Base-by-base conservation (phyloP, 176 grass and related monocot species). In the Leersia perrieri region DNA sequence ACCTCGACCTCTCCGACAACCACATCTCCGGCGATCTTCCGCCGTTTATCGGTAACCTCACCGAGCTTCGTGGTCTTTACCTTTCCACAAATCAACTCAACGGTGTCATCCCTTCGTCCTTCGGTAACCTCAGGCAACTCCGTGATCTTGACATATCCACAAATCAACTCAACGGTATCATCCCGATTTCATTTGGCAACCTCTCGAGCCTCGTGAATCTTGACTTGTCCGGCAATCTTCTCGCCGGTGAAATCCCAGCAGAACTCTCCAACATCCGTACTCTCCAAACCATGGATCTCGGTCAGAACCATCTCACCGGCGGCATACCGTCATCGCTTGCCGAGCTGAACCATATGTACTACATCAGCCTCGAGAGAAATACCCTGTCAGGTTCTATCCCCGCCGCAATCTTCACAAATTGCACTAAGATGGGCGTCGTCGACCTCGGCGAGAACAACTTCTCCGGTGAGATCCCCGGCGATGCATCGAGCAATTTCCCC, bases 1-100 rank as follows among this genome's bases (percentile, higher is more conserved):
- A 8, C 71, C 71, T 97, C 10, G 70, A 92, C 65, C 20, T 97
- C 39, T 92, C 82, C 9, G 11, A 66, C 22, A 95, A 95, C 81
- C 20, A 32, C 4, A 13, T 96, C 74, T 35, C 58, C 13, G 79
- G 90, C 11, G 12, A 1, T 16, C 62, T 92, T 0, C 85, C 88
- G 0, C 5, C 78, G 2, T 26, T 68, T 29, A 11, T 96, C 9
- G 73, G 70, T 58, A 92, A 87, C 80, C 85, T 96, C 70, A 82
- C 87, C 4, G 64, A 64, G 7, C 93, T 95, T n/a, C 1, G 1
- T 13, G 20, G 14, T 18, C 73, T 95, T 15, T 64, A 81, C 70
- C 7, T 95, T 63, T 68, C 31, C 15, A 5, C 60, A 15, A 95
- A 95, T 66, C 0, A 1, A 8, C 82, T 96, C 66, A 42, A 58